Percentiles rank a stretch among this genome's conserved stretches.
These are phyloP conservation scores for Hygrocybe punicea DNA, from an alignment of 768 basidiomycete genomes.

Conservation along the genomic window DNA sequence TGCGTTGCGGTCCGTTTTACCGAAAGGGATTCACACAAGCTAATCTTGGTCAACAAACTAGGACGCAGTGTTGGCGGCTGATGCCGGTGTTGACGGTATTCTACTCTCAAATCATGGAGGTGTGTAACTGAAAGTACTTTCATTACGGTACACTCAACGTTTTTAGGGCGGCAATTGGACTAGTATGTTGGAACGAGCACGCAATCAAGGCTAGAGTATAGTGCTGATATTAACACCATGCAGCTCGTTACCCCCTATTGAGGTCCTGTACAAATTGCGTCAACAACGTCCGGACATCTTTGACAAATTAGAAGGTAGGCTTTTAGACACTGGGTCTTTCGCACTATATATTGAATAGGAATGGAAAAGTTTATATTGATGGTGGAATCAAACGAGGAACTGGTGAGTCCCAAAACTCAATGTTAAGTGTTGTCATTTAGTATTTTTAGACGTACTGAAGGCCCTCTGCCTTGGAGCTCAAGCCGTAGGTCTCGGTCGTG, in stretches of 20 bases:
- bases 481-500: slow-evolving; percentile 81
- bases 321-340: background rate
- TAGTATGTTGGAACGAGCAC: slow-evolving; percentile 45
- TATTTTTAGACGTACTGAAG: slow-evolving; percentile 69
- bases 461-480: slow-evolving; percentile 85
- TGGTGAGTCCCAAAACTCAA: slow-evolving; percentile 37
- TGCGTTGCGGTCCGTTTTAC: slow-evolving; percentile 54
- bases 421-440: background rate
- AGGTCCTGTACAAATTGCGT: slow-evolving; percentile 72
- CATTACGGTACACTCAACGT: slow-evolving; percentile 1
- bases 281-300: slow-evolving; percentile 74
- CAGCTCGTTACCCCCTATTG: slow-evolving; percentile 73
- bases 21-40: background rate
- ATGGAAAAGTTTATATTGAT: slow-evolving; percentile 74
- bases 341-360: slow-evolving; percentile 9
- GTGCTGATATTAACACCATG: slow-evolving; percentile 14
- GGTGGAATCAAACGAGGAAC: slow-evolving; percentile 80
- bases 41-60: slow-evolving; percentile 30
- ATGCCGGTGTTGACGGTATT: slow-evolving; percentile 84
- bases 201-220: background rate
- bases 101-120: slow-evolving; percentile 92
- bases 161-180: slow-evolving; percentile 71
- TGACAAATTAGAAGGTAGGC: slow-evolving; percentile 61
- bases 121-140: slow-evolving; percentile 24
- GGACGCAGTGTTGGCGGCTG: slow-evolving; percentile 83